Evolutionary conservation across 1,284 basidiomycete species (phyloP).

Genomic region (Cryptococcus sp.): DNA sequence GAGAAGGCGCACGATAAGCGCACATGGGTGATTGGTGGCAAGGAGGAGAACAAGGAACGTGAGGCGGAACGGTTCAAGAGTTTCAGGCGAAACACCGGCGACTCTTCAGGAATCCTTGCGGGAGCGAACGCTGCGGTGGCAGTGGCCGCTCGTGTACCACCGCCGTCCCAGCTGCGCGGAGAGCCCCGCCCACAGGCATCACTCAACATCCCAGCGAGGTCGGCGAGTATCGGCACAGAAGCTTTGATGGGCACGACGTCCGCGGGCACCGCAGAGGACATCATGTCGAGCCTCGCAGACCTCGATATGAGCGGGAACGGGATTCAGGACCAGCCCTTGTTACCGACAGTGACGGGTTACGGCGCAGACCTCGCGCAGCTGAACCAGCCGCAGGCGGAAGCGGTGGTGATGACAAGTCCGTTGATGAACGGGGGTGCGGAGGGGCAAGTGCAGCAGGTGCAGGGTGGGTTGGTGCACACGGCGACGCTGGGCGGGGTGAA

Average conservation of each 20-base stretch:
- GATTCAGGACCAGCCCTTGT: slow-evolving; percentile 36
- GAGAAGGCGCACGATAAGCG: slow-evolving; percentile 88
- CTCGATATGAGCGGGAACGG: slow-evolving; percentile 63
- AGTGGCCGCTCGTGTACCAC: slow-evolving; percentile 1
- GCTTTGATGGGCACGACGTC: slow-evolving; percentile 44
- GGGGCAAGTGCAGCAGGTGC: slow-evolving; percentile 6
- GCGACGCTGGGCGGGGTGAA: slow-evolving; percentile 45
- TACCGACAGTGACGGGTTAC: slow-evolving; percentile 10
- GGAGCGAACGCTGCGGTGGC: slow-evolving; percentile 5
- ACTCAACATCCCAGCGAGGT: slow-evolving; percentile 9
- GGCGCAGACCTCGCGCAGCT: slow-evolving; percentile 6
- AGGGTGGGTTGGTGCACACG: slow-evolving; percentile 17
- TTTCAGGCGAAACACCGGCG: slow-evolving; percentile 47
- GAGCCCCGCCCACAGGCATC: neutral
- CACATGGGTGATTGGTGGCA: slow-evolving; percentile 92
- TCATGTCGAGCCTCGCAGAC: slow-evolving; percentile 74
- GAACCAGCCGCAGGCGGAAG: slow-evolving; percentile 4
- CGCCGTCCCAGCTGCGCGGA: neutral
- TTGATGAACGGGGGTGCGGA: neutral
- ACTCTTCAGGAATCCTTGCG: slow-evolving; percentile 44
- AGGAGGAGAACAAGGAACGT: slow-evolving; percentile 79
- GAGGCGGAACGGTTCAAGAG: slow-evolving; percentile 58
- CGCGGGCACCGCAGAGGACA: slow-evolving; percentile 54
- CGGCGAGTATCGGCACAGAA: slow-evolving; percentile 19
- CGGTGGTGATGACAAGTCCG: slow-evolving; percentile 5